phyloP scores from a whole-genome alignment of 2,329 filamentous ascomycete genomes.

The Aspergillus transmontanensis region DNA sequence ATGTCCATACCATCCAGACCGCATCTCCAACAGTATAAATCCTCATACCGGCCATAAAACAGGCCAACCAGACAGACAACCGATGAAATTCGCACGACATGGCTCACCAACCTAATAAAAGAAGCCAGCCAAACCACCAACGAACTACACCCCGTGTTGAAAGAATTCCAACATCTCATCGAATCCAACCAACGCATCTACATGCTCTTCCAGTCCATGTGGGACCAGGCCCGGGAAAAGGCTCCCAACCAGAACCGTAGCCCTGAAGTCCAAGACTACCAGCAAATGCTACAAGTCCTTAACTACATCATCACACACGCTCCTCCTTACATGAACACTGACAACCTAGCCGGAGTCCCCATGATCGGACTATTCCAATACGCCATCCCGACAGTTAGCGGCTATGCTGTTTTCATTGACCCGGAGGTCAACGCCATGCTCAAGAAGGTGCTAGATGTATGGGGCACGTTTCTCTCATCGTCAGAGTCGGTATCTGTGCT shows the following conservation, averaged over 20 bases:
- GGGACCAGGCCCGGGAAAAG: not conserved
- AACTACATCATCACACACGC: not conserved
- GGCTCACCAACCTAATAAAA: not conserved
- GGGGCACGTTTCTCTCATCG: not conserved
- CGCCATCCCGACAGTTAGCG: not conserved
- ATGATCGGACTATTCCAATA: not conserved
- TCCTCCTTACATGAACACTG: not conserved
- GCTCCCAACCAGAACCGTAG: not conserved
- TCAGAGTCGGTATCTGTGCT: slow-evolving; percentile 2
- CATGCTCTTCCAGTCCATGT: not conserved
- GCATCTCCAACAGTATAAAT: not conserved
- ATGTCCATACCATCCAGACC: not conserved
- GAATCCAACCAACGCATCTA: not conserved
- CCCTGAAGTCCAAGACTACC: not conserved
- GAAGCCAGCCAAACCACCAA: not conserved
- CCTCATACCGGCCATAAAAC: not conserved
- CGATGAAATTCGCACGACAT: not conserved
- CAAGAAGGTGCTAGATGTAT: not conserved
- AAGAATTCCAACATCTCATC: not conserved
- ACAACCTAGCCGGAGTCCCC: not conserved
- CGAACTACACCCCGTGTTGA: not conserved
- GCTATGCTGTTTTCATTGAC: not conserved
- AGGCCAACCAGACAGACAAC: not conserved
- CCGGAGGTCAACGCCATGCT: not conserved
- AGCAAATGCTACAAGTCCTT: not conserved